Conservation (phyloP, 2,329 filamentous ascomycete species). For the Aspergillus sp. region DNA sequence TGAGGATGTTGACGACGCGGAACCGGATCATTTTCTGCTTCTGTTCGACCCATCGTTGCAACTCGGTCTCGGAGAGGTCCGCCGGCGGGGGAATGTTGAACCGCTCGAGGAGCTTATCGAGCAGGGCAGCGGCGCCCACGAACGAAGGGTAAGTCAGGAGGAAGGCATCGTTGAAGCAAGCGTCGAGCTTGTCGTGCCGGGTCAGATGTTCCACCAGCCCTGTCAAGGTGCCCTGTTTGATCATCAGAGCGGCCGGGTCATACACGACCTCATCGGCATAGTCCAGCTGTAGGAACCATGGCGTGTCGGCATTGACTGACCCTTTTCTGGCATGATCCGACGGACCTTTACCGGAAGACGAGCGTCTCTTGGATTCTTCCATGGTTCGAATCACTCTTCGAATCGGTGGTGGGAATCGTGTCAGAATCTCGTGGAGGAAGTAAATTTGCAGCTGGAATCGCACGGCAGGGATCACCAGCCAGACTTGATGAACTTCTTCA, state of each 20-base stretch:
- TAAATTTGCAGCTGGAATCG: background rate
- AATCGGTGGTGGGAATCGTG: background rate
- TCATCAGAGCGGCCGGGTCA: conserved; percentile 2
- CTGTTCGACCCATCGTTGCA: conserved; percentile 71
- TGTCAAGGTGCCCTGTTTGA: conserved; percentile 58
- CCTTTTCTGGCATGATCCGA: background rate
- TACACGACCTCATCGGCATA: conserved; percentile 7
- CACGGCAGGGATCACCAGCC: background rate
- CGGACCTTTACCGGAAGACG: background rate
- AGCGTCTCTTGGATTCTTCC: background rate
- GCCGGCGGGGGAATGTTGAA: conserved; percentile 82
- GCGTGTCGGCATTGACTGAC: background rate
- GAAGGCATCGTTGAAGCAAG: conserved; percentile 90
- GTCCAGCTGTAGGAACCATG: background rate
- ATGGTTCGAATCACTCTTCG: background rate
- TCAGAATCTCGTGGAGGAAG: background rate
- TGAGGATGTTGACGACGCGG: conserved; percentile 87
- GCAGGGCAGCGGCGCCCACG: conserved; percentile 74
- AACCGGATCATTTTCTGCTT: conserved; percentile 89
- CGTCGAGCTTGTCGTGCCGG: conserved; percentile 82
- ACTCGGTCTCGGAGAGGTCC: conserved; percentile 60
- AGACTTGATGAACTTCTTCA: background rate
- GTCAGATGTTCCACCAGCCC: conserved; percentile 87
- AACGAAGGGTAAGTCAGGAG: conserved; percentile 89
- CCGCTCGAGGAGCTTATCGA: conserved; percentile 76